Conservation (phyloP, 2,329 filamentous ascomycete species). For the Huntiella abstrusa region DNA sequence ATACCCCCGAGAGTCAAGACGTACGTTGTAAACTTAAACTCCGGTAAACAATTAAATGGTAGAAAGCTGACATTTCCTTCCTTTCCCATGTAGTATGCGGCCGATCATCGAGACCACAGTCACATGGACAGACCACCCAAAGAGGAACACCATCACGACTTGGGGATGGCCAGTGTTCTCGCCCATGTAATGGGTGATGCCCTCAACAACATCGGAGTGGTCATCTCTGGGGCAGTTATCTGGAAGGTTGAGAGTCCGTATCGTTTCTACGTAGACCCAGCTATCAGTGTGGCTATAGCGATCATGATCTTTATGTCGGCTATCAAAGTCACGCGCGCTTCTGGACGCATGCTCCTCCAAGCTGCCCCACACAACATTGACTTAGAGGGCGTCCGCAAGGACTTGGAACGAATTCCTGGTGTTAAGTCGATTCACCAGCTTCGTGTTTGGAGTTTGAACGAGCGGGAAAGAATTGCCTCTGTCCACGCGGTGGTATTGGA, state of each 20-base stretch:
- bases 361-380: conserved; percentile 42
- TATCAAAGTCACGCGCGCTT: conserved; percentile 40
- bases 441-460: conserved; percentile 55
- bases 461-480: conserved; percentile 49
- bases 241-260: conserved; percentile 40
- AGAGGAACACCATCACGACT: conserved; percentile 29
- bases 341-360: conserved; percentile 48
- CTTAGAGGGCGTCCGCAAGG: conserved; percentile 44
- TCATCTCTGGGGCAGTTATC: conserved; percentile 48
- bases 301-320: conserved; percentile 52
- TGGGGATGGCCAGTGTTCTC: conserved; percentile 54
- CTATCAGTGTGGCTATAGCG: conserved; percentile 47
- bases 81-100: background rate
- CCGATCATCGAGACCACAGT: conserved; percentile 29
- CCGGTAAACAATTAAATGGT: background rate
- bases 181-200: conserved; percentile 56
- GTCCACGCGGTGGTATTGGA: conserved; percentile 48
- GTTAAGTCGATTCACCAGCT: conserved; percentile 51
- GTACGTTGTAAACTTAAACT: too few relatives aligned
- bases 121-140: conserved; percentile 20
- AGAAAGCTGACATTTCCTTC: background rate
- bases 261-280: conserved; percentile 55
- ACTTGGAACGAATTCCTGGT: conserved; percentile 50
- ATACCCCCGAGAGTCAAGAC: background rate
- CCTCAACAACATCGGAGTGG: conserved; percentile 59